A percentile compares a stretch with the other conserved stretches of the same genome.
Conservation (phyloP, 305 asterid species). For the Fraxinus angustifolia region DNA sequence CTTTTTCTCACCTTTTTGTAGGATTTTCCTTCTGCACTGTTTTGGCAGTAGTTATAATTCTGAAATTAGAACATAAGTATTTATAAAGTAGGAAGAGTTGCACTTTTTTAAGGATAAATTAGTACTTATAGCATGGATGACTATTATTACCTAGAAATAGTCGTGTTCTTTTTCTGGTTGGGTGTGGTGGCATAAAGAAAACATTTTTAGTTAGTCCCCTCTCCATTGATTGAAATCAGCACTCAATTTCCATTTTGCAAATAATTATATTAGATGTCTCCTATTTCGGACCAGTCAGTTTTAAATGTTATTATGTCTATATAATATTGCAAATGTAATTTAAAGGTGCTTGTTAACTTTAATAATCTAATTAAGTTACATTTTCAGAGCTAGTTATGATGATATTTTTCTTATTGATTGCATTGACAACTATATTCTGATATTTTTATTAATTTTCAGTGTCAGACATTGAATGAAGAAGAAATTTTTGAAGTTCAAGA, state of each 20-base stretch:
- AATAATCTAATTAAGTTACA: slow-evolving; percentile 3
- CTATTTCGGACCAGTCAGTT: neutral
- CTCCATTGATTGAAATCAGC: slow-evolving; percentile 4
- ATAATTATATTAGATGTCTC: neutral
- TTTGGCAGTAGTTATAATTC: neutral
- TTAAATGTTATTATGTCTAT: slow-evolving; percentile 12
- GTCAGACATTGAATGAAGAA: slow-evolving; percentile 94
- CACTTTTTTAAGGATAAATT: neutral
- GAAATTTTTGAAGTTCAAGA: slow-evolving; percentile 86
- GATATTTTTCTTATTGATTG: neutral
- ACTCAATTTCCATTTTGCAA: slow-evolving; percentile 1
- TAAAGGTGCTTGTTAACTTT: neutral
- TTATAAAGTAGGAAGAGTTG: neutral
- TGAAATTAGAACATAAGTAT: neutral
- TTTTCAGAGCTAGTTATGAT: slow-evolving; percentile 4
- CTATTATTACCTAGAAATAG: neutral
- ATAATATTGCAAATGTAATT: neutral
- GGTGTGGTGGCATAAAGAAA: neutral
- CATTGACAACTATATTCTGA: slow-evolving; percentile 5
- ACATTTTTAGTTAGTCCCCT: slow-evolving; percentile 1
- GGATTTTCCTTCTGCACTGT: neutral
- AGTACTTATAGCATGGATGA: neutral
- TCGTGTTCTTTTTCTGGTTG: neutral
- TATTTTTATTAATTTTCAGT: slow-evolving; percentile 47
- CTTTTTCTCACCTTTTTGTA: neutral